Conservation (phyloP, 306 rosid species). For the Begonia masoniana region DNA sequence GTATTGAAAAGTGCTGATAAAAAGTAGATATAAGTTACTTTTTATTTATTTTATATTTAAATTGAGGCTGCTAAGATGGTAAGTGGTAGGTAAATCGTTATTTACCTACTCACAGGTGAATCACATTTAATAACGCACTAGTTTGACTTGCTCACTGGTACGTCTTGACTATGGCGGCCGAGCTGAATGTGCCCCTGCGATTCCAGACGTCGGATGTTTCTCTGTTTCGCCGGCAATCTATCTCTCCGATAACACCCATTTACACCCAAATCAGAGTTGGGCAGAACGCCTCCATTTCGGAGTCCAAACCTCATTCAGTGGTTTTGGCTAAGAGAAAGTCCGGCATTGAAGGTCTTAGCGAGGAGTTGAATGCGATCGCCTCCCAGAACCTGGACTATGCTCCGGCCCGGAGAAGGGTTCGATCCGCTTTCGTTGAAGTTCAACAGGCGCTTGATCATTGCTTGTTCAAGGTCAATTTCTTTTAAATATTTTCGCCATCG, state of each 20-base stretch:
- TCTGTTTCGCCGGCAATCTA: conserved; percentile 9
- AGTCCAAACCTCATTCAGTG: conserved; percentile 2
- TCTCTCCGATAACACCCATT: conserved; percentile 16
- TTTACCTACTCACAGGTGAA: too few relatives aligned
- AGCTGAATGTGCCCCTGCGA: conserved; percentile 2
- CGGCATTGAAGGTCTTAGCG: conserved; percentile 34
- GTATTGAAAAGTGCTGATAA: too few relatives aligned
- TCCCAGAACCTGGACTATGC: conserved; percentile 52
- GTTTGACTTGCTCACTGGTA: too few relatives aligned
- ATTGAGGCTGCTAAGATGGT: too few relatives aligned
- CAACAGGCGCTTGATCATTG: conserved; percentile 57
- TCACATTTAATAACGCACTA: too few relatives aligned
- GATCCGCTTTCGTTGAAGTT: conserved; percentile 36
- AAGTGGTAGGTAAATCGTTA: too few relatives aligned
- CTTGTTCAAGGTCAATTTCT: conserved; percentile 47
- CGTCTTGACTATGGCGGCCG: too few relatives aligned
- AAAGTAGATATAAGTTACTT: too few relatives aligned
- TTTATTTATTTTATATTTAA: too few relatives aligned
- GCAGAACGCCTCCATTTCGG: conserved; percentile 1
- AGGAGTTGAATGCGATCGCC: conserved; percentile 45
- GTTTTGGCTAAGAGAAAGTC: conserved; percentile 22
- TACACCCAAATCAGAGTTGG: conserved; percentile 1
- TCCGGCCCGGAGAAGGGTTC: conserved; percentile 47
- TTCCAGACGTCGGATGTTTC: conserved; percentile 18
- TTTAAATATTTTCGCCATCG: not conserved